Conservation (phyloP, 495 filamentous ascomycete genomes). For the Aspergillus ostianus region DNA sequence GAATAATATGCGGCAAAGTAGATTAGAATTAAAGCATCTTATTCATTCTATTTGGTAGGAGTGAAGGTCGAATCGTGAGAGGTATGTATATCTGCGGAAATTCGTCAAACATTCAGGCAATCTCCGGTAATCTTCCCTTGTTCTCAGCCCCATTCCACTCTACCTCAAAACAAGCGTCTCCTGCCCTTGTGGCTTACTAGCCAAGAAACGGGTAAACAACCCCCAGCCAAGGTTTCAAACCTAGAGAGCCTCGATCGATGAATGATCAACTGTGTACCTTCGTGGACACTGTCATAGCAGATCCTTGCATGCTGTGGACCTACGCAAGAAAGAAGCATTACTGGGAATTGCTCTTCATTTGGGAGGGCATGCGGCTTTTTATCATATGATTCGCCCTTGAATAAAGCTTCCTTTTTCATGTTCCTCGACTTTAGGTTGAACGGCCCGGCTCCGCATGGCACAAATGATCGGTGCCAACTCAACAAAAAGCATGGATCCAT, state of each 20-base stretch:
- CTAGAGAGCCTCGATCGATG: background rate
- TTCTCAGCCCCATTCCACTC: too few species aligned
- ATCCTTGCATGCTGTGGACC: slow-evolving; percentile 6
- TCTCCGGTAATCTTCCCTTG: too few species aligned
- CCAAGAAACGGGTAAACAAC: background rate
- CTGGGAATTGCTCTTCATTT: background rate
- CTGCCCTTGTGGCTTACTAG: background rate
- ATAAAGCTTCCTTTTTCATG: background rate
- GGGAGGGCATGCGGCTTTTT: slow-evolving; percentile 1
- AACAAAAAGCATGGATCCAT: background rate
- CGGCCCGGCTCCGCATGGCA: background rate
- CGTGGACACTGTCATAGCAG: slow-evolving; percentile 1
- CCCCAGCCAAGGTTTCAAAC: background rate
- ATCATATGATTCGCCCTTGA: background rate
- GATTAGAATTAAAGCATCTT: too few species aligned
- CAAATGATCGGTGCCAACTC: background rate
- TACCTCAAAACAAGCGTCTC: too few species aligned
- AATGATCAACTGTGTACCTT: background rate
- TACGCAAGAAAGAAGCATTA: background rate
- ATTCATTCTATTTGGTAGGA: too few species aligned
- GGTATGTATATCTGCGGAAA: too few species aligned
- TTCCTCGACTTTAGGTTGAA: background rate
- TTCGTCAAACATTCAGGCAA: too few species aligned
- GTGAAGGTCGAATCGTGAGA: too few species aligned
- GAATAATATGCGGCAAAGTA: too few species aligned